Percentiles rank a stretch among this genome's conserved stretches.
Evolutionary conservation across 2,329 filamentous ascomycete genomes (phyloP).

Genomic region (Claviceps fusiformis): DNA sequence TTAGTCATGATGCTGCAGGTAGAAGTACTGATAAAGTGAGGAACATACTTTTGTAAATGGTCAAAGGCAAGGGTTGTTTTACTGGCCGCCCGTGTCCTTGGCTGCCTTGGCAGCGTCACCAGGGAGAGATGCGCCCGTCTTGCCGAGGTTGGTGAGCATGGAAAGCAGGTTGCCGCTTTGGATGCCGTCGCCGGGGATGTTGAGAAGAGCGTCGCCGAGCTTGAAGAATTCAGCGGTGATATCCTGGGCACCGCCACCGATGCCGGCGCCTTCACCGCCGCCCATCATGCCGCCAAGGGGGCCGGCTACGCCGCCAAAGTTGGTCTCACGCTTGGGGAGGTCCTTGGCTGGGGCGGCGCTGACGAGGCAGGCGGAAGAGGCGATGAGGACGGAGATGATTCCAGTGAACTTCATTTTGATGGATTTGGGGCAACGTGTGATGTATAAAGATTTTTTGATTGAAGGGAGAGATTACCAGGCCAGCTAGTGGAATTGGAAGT

Average conservation of each 20-base stretch:
- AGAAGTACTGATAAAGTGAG: neutral
- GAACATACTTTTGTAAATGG: neutral
- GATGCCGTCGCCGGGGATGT: conserved; percentile 7
- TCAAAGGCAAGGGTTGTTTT: neutral
- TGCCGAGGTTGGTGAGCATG: neutral
- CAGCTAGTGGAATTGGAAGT: neutral
- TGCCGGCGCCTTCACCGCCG: neutral
- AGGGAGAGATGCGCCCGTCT: neutral
- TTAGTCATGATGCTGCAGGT: neutral
- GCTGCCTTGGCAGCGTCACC: neutral
- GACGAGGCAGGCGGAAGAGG: conserved; percentile 2
- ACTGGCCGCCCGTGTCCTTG: neutral
- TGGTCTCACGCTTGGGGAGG: conserved; percentile 2
- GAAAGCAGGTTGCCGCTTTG: neutral
- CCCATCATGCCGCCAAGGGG: neutral
- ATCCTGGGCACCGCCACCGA: conserved; percentile 1
- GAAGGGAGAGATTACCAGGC: neutral
- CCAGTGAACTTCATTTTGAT: conserved; percentile 2
- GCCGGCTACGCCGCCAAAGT: neutral
- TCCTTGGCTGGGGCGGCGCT: neutral
- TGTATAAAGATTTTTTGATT: neutral
- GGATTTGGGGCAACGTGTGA: neutral
- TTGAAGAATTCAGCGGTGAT: conserved; percentile 8
- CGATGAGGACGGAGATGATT: conserved; percentile 1
- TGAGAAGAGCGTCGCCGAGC: conserved; percentile 7